A percentile compares a stretch with the other conserved stretches of the same genome.
Conservation (phyloP, 345 rosid species). For the Hypericum perforatum region DNA sequence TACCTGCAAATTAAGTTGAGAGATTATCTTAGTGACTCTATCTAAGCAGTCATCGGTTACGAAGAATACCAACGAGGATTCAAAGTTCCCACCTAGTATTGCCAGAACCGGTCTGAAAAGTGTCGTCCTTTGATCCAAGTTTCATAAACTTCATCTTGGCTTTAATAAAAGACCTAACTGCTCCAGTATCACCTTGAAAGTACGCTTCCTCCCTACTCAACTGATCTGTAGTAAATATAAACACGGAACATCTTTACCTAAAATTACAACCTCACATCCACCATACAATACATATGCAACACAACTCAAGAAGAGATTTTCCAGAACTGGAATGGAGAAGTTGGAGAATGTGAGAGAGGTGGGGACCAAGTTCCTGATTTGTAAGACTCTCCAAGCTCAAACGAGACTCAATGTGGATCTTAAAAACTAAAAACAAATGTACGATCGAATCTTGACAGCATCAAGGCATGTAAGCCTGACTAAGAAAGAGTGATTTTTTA, state of each 20-base stretch:
- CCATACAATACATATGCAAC: conserved; percentile 25
- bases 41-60: background rate
- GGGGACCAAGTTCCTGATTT: conserved; percentile 49
- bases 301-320: conserved; percentile 18
- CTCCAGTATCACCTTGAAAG: conserved; percentile 11
- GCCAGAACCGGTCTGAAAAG: conserved; percentile 44
- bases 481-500: conserved; percentile 25
- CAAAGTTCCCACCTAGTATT: conserved; percentile 33
- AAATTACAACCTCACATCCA: conserved; percentile 22
- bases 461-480: conserved; percentile 29
- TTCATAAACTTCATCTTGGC: conserved; percentile 89
- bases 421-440: conserved; percentile 24
- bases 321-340: conserved; percentile 29
- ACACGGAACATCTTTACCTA: conserved; percentile 8
- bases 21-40: background rate
- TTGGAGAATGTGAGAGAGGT: conserved; percentile 27
- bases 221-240: conserved; percentile 16
- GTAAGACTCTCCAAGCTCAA: conserved; percentile 30
- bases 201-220: conserved; percentile 15
- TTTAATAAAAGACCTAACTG: conserved; percentile 16
- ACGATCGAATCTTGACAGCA: conserved; percentile 52
- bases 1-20: conserved; percentile 30
- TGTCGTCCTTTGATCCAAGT: conserved; percentile 77
- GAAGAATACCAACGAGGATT: background rate
- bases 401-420: conserved; percentile 39